Percentiles rank a stretch among this genome's conserved stretches.
Conservation (phyloP, 352 stramenopile species). For the Hyphochytrium catenoides region DNA sequence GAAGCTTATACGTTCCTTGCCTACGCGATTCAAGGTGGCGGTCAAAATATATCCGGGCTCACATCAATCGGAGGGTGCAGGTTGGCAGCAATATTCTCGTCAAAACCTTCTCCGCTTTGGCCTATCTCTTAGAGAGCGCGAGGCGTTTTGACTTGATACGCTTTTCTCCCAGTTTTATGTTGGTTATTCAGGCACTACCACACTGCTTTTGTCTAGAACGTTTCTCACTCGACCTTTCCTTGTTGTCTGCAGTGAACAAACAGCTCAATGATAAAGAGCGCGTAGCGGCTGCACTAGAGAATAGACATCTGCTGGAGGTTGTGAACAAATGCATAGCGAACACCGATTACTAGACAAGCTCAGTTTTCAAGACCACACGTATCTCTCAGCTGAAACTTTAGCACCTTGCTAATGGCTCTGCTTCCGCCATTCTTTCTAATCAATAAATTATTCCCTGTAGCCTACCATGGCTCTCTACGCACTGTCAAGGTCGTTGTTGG, state of each 20-base stretch:
- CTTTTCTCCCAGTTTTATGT: too few species aligned
- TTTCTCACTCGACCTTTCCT: too few species aligned
- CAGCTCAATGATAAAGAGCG: slow-evolving; percentile 92
- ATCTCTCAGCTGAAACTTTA: too few species aligned
- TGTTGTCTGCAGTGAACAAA: slow-evolving; percentile 63
- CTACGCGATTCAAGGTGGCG: slow-evolving; percentile 72
- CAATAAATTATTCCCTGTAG: too few species aligned
- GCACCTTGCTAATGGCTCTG: too few species aligned
- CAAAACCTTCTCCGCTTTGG: too few species aligned
- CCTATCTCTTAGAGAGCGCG: too few species aligned
- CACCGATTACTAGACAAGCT: slow-evolving; percentile 39
- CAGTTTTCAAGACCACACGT: neutral
- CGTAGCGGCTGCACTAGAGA: slow-evolving; percentile 83
- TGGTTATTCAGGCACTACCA: neutral
- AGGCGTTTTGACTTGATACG: too few species aligned
- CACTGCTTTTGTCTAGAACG: neutral
- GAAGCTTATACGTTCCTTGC: slow-evolving; percentile 82
- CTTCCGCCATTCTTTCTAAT: too few species aligned
- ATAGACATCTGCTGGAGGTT: slow-evolving; percentile 78
- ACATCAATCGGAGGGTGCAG: slow-evolving; percentile 72
- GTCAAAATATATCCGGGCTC: slow-evolving; percentile 80
- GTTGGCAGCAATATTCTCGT: too few species aligned
- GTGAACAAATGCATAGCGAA: slow-evolving; percentile 88
- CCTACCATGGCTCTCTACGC: too few species aligned
- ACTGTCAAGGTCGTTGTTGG: too few species aligned